Evolutionary conservation across 1,139 yeast genomes (phyloP), one percentile per base, ranked within the genome.

Genomic region (Chernovozyma sophiae-reginae): DNA sequence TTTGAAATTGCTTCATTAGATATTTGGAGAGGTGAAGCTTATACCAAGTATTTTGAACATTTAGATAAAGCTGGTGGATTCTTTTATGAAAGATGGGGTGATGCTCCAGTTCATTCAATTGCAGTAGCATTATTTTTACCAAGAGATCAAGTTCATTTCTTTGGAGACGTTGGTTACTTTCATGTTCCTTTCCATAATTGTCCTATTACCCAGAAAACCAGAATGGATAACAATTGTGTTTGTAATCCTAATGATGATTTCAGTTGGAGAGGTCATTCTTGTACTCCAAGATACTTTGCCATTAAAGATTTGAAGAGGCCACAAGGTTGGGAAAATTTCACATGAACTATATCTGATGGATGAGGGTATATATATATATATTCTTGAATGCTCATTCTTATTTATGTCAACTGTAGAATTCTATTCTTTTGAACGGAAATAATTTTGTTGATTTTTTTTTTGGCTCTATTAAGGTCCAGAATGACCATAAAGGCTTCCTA

Each of bases 61-160:
- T 73, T 86, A 49, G 96, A 86, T 57, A 62, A 76, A 46, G 75
- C 84, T 13, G 96, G 95, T 52, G 95, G 95, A 4, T 86, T 86
- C 65, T 86, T 82, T 62, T 86, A 86, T 57, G 95, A 86, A 64
- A 74, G 95, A 56, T 86, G 95, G 95, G 95, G 95, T 43, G 96
- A 86, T 61, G 95, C 95, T 11, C 95, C 96, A 27, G 81, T 86
- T 28, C 96, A 86, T 56, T 83, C 95, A 12, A 78, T 86, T 51
- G 95, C 92, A 12, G 95, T 85, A n/a, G 68, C 90, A 3, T 63
- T 86, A 43, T 80, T 86, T 60, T 62, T 85, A 54, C 77, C 81
- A 43, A 74, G 74, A 56, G 77, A 74, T 26, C 74, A 79, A 54
- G 59, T 85, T 38, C 92, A 87, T 57, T 82, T 81, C 70, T 83